phyloP scores from a whole-genome alignment of 805 yeast species.

The Dipodascus geniculatus region DNA sequence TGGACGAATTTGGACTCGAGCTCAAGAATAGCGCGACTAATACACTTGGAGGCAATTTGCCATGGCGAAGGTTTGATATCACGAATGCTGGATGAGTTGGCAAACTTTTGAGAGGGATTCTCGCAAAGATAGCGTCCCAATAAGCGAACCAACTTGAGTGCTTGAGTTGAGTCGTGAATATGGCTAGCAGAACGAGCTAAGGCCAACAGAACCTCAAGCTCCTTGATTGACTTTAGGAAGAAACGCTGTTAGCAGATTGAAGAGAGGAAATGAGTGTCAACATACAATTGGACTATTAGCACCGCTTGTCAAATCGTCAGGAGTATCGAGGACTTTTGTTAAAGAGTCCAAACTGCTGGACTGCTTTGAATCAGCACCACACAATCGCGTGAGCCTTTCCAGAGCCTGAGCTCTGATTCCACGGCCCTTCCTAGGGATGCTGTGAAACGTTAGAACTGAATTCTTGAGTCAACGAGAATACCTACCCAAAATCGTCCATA shows the following conservation, averaged over 20 bases:
- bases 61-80: conserved; percentile 31
- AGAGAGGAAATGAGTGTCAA: neutral
- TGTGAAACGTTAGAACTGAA: conserved; percentile 8
- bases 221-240: conserved; percentile 18
- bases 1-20: conserved; percentile 23
- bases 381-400: conserved; percentile 26
- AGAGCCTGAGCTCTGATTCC: conserved; percentile 30
- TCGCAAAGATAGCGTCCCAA: conserved; percentile 37
- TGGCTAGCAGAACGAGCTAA: conserved; percentile 35
- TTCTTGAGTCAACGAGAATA: neutral
- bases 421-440: conserved; percentile 24
- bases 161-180: conserved; percentile 30
- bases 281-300: conserved; percentile 17
- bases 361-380: conserved; percentile 18
- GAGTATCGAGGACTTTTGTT: conserved; percentile 18
- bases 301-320: conserved; percentile 11
- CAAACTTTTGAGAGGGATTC: conserved; percentile 33
- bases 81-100: conserved; percentile 16
- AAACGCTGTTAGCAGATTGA: neutral
- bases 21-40: conserved; percentile 25
- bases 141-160: conserved; percentile 32
- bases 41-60: conserved; percentile 29
- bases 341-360: conserved; percentile 14
- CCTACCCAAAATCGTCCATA: conserved; percentile 16
- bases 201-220: conserved; percentile 45